Evolutionary conservation across 1,284 basidiomycete genomes (phyloP).

Genomic region (Trichosporon sp.): DNA sequence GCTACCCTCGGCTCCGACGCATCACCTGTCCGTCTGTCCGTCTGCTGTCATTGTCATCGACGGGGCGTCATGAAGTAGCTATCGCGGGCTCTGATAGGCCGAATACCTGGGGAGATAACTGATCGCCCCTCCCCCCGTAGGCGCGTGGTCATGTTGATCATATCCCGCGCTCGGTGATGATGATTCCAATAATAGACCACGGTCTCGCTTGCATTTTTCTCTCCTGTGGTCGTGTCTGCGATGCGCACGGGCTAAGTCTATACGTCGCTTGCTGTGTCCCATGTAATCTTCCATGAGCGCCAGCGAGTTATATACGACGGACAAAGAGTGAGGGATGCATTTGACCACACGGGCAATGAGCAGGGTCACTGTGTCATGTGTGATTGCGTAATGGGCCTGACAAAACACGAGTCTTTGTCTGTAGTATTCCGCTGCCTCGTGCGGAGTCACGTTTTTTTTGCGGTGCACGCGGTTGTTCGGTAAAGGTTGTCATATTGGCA

Average conservation of each 20-base stretch:
- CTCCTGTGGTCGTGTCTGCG: too few relatives aligned
- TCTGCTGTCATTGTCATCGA: background rate
- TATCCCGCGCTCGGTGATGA: too few relatives aligned
- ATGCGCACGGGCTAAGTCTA: background rate
- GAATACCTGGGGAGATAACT: background rate
- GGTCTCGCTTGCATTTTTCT: background rate
- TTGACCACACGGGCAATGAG: too few relatives aligned
- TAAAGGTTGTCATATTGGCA: background rate
- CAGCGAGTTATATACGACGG: too few relatives aligned
- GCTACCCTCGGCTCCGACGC: too few relatives aligned
- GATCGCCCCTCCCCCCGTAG: background rate
- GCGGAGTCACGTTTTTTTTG: conserved; percentile 6
- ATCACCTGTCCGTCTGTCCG: too few relatives aligned
- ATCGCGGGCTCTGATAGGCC: background rate
- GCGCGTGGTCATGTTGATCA: too few relatives aligned
- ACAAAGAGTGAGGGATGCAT: too few relatives aligned
- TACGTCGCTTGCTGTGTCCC: background rate
- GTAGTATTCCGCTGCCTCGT: background rate
- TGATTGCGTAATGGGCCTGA: conserved; percentile 9
- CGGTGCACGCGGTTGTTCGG: background rate
- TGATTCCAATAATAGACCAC: background rate
- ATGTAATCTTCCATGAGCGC: too few relatives aligned
- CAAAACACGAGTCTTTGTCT: background rate
- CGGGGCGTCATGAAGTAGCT: background rate
- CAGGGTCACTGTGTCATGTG: too few relatives aligned